Percentiles rank a stretch among this genome's conserved stretches.
Evolutionary conservation across 164 flowering plant genomes (phyloP).

Genomic region (Dillenia turbinata): DNA sequence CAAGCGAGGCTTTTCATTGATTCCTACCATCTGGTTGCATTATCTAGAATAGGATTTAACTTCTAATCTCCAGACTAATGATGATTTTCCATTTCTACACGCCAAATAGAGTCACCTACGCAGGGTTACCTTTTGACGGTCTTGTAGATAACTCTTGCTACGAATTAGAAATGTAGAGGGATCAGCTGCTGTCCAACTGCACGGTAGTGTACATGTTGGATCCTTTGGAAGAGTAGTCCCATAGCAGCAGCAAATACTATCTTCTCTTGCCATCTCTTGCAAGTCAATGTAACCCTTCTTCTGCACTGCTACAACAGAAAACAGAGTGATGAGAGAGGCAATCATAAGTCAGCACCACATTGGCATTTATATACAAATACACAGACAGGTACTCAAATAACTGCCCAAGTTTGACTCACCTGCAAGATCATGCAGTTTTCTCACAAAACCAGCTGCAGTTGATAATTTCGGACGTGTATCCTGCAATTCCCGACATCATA

Average conservation of each 20-base stretch:
- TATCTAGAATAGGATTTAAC: too few relatives aligned
- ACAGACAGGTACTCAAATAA: not conserved
- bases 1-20: too few relatives aligned
- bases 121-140: slow-evolving; percentile 31
- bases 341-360: not conserved
- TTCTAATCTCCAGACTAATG: too few relatives aligned
- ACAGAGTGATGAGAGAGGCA: not conserved
- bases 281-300: slow-evolving; percentile 63
- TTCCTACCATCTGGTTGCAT: too few relatives aligned
- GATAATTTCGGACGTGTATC: slow-evolving; percentile 38
- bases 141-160: slow-evolving; percentile 37
- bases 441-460: slow-evolving; percentile 53
- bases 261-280: slow-evolving; percentile 30
- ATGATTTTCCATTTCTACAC: too few relatives aligned
- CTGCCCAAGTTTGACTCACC: slow-evolving; percentile 26
- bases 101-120: too few relatives aligned
- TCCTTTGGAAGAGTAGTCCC: slow-evolving; percentile 48
- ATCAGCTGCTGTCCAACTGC: slow-evolving; percentile 47
- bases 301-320: slow-evolving; percentile 39
- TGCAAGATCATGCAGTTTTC: slow-evolving; percentile 50
- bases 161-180: slow-evolving; percentile 55
- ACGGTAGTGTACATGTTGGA: slow-evolving; percentile 25
- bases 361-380: not conserved
- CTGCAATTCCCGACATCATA: slow-evolving; percentile 25
- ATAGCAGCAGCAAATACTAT: slow-evolving; percentile 27